Evolutionary conservation across 2,329 filamentous ascomycete genomes (phyloP).

Genomic region (Emergomyces africanus): DNA sequence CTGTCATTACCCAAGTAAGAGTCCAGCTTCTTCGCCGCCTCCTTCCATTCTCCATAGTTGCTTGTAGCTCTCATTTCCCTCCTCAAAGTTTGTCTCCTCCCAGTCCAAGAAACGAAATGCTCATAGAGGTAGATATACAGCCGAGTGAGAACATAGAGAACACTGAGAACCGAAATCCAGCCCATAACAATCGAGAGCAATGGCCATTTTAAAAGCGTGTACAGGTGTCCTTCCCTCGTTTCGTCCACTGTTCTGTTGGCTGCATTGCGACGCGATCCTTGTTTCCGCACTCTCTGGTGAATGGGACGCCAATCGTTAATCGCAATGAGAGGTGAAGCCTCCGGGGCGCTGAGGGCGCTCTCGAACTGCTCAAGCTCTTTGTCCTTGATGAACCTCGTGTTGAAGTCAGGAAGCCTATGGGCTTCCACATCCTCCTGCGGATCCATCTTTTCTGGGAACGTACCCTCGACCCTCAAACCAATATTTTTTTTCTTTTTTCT

Average conservation of each 20-base stretch:
- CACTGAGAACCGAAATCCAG: slow-evolving; percentile 64
- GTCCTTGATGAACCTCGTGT: slow-evolving; percentile 61
- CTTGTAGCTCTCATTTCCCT: slow-evolving; percentile 57
- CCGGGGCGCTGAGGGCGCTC: slow-evolving; percentile 68
- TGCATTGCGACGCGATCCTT: slow-evolving; percentile 31
- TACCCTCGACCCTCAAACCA: neutral
- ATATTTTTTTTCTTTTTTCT: too few relatives aligned
- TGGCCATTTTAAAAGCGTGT: slow-evolving; percentile 83
- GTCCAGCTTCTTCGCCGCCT: slow-evolving; percentile 67
- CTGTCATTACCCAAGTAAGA: slow-evolving; percentile 57
- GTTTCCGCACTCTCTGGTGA: slow-evolving; percentile 52
- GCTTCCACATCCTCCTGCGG: slow-evolving; percentile 29
- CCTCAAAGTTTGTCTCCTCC: slow-evolving; percentile 58
- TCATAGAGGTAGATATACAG: slow-evolving; percentile 90
- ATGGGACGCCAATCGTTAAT: slow-evolving; percentile 94
- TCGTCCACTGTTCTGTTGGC: slow-evolving; percentile 62
- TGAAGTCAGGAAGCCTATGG: slow-evolving; percentile 65
- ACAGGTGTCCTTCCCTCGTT: slow-evolving; percentile 86
- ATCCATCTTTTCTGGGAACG: neutral
- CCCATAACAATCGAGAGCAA: slow-evolving; percentile 65
- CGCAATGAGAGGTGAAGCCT: slow-evolving; percentile 65
- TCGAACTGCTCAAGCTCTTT: slow-evolving; percentile 68
- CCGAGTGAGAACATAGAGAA: slow-evolving; percentile 67
- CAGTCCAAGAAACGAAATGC: slow-evolving; percentile 80
- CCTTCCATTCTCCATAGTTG: slow-evolving; percentile 73